A percentile compares a stretch with the other conserved stretches of the same genome.
Evolutionary conservation across 768 basidiomycete species (phyloP).

Genomic region (Trametes gibbosa): DNA sequence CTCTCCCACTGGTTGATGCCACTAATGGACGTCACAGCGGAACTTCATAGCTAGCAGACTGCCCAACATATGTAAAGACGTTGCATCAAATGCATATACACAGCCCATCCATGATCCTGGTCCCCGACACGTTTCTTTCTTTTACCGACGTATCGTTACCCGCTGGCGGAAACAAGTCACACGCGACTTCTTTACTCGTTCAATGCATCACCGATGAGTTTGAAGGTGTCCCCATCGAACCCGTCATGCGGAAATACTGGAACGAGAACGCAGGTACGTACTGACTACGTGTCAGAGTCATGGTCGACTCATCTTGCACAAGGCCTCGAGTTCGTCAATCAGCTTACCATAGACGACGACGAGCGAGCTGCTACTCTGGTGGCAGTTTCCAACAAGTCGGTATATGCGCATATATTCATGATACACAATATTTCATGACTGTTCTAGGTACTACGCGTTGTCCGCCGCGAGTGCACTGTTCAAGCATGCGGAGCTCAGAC

Average conservation of each 20-base stretch:
- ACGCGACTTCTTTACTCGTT: conserved; percentile 60
- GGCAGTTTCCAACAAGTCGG: conserved; percentile 75
- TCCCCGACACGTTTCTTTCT: conserved; percentile 80
- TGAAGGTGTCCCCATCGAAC: conserved; percentile 61
- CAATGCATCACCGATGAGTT: conserved; percentile 75
- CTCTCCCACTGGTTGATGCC: not conserved
- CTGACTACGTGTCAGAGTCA: not conserved
- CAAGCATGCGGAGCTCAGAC: conserved; percentile 71
- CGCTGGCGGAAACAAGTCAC: conserved; percentile 42
- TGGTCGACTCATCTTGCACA: not conserved
- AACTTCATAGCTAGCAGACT: conserved; percentile 73
- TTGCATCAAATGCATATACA: conserved; percentile 84
- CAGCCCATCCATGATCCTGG: conserved; percentile 64
- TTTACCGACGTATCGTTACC: conserved; percentile 47
- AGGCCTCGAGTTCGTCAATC: conserved; percentile 79
- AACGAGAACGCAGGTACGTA: conserved; percentile 70
- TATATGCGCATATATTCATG: conserved; percentile 31
- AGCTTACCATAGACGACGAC: conserved; percentile 78
- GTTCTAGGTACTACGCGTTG: conserved; percentile 77
- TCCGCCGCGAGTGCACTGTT: conserved; percentile 85
- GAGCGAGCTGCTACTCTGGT: conserved; percentile 79
- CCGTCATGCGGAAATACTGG: conserved; percentile 80
- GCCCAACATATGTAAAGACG: conserved; percentile 86
- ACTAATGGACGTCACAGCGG: not conserved
- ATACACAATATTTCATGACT: not conserved